These are phyloP conservation scores for Amphibolis antarctica DNA, from an alignment of 106 monocot species.

Conservation along the genomic window DNA sequence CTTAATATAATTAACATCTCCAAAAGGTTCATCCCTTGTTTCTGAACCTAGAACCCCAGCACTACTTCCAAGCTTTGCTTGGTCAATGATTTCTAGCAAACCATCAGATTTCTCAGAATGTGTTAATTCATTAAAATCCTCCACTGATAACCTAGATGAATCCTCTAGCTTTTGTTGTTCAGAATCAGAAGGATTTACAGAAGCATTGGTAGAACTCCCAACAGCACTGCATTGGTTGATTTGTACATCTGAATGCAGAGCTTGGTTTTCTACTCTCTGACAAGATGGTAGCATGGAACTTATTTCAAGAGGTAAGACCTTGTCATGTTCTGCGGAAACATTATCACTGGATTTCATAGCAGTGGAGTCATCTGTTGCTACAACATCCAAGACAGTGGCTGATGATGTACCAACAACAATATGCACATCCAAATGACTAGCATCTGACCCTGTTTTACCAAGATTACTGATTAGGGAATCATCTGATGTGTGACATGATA, in stretches of 20 bases:
- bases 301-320: neutral
- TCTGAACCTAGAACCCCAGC: neutral
- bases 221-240: neutral
- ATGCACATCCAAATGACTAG: conserved; percentile 4
- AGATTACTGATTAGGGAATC: neutral
- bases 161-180: conserved; percentile 6
- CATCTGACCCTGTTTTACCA: neutral
- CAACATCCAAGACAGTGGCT: neutral
- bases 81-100: conserved; percentile 40
- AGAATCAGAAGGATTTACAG: conserved; percentile 14
- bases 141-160: conserved; percentile 9
- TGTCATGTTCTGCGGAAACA: neutral
- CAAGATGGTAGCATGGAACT: neutral
- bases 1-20: neutral
- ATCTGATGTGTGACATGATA: neutral
- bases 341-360: neutral
- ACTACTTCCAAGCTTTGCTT: conserved; percentile 24
- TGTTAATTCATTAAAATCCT: conserved; percentile 16
- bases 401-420: conserved; percentile 3
- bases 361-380: neutral
- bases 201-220: neutral
- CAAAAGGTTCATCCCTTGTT: conserved; percentile 12
- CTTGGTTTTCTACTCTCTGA: conserved; percentile 8
- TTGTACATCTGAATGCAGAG: conserved; percentile 3
- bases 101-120: conserved; percentile 41